Evolutionary conservation across 768 basidiomycete species (phyloP).

Genomic region (Cubamyces sp.): DNA sequence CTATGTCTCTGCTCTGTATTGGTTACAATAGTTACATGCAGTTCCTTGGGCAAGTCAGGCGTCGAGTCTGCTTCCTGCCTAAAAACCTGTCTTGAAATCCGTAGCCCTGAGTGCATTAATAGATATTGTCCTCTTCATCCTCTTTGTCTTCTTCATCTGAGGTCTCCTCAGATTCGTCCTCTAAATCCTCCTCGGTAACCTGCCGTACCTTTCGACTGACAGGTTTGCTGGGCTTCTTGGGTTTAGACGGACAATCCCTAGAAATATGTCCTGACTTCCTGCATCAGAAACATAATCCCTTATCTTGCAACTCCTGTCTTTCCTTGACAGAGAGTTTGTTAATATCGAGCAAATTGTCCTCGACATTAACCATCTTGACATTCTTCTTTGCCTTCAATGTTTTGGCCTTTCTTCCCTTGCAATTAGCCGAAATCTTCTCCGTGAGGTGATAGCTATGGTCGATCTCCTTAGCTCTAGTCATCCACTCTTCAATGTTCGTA

Average conservation of each 20-base stretch:
- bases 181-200: too few relatives aligned
- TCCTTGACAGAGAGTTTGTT: constrained; percentile 2
- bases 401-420: neutral
- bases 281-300: neutral
- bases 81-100: neutral
- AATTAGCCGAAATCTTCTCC: neutral
- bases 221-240: too few relatives aligned
- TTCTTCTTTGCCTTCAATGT: too few relatives aligned
- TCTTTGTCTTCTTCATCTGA: too few relatives aligned
- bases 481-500: neutral
- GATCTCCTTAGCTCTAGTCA: neutral
- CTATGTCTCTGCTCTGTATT: neutral
- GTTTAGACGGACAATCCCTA: too few relatives aligned
- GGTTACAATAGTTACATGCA: constrained; percentile 4
- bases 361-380: neutral
- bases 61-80: neutral
- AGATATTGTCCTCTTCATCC: too few relatives aligned
- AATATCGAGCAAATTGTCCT: neutral
- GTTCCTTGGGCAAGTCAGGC: neutral
- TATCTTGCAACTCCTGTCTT: neutral
- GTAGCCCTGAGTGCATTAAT: neutral
- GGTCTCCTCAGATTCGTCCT: too few relatives aligned
- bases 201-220: too few relatives aligned
- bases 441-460: neutral
- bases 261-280: too few relatives aligned